Evolutionary conservation across 169 alveolate genomes (phyloP).

Genomic region (Eimeria necatrix): DNA sequence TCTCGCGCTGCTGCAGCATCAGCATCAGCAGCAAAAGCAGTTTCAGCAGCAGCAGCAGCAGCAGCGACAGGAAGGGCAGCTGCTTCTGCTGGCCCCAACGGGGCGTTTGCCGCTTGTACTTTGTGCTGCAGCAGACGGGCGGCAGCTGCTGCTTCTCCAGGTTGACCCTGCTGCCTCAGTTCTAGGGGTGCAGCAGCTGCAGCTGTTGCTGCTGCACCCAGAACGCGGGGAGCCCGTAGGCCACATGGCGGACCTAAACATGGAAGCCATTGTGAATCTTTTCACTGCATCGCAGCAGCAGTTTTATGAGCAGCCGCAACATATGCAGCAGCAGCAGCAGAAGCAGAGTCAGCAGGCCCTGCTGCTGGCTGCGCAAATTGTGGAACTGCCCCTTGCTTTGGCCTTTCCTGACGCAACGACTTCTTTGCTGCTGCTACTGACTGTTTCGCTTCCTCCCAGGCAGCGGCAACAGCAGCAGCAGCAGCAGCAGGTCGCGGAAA

Average conservation of each 20-base stretch:
- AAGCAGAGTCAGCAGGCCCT: constrained; percentile 41
- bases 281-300: constrained; percentile 13
- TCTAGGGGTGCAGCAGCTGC: constrained; percentile 74
- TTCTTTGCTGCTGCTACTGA: constrained; percentile 58
- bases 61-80: not conserved
- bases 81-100: constrained; percentile 9
- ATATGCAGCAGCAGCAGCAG: constrained; percentile 23
- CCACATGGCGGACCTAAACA: constrained; percentile 6
- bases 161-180: constrained; percentile 40
- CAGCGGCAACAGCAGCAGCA: constrained; percentile 45
- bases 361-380: constrained; percentile 52
- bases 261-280: constrained; percentile 20
- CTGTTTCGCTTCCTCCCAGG: constrained; percentile 9
- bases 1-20: constrained; percentile 61
- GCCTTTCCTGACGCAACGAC: constrained; percentile 12
- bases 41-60: constrained; percentile 61
- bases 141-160: constrained; percentile 71
- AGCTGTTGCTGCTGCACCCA: constrained; percentile 23
- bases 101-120: constrained; percentile 64
- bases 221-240: not conserved
- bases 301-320: not conserved
- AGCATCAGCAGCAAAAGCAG: constrained; percentile 47
- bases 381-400: constrained; percentile 34
- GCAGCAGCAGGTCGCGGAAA: constrained; percentile 49
- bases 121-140: constrained; percentile 58